These are phyloP conservation scores for Novymonas esmeraldas DNA, from an alignment of 208 protist genomes.

Conservation along the genomic window DNA sequence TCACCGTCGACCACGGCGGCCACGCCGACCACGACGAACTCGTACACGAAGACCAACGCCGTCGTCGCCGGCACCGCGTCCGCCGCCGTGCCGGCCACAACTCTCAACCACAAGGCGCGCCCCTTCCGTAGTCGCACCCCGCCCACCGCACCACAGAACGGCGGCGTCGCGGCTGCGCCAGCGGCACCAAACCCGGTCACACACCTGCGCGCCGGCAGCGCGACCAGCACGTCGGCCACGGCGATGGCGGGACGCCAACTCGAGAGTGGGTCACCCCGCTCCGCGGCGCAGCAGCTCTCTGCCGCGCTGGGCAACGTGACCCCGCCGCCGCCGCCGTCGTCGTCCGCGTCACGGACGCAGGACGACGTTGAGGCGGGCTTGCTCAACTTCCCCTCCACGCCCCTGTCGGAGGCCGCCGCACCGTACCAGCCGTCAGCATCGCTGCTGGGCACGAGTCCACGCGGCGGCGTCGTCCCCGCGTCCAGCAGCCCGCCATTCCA, in stretches of 20 bases:
- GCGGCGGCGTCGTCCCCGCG: constrained; percentile 18
- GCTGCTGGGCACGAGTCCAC: constrained; percentile 20
- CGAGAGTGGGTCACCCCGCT: constrained; percentile 41
- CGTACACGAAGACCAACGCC: constrained; percentile 1
- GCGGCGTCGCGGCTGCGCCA: not conserved
- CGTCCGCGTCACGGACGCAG: constrained; percentile 8
- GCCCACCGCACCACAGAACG: constrained; percentile 7
- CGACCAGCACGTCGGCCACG: not conserved
- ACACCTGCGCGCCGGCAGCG: not conserved
- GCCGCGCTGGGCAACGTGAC: constrained; percentile 41
- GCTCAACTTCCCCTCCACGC: constrained; percentile 34
- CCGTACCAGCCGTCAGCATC: constrained; percentile 23
- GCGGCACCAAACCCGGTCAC: not conserved
- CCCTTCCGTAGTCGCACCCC: constrained; percentile 35
- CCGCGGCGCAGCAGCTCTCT: constrained; percentile 44
- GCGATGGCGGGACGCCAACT: constrained; percentile 42
- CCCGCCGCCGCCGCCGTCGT: constrained; percentile 19
- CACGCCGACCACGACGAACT: not conserved
- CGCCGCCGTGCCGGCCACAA: not conserved
- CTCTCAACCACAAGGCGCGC: constrained; percentile 34
- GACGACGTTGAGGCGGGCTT: constrained; percentile 22
- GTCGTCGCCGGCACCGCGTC: not conserved
- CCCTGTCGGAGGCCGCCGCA: constrained; percentile 24
- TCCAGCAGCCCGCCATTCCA: constrained; percentile 46
- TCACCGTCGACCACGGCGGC: no score